Evolutionary conservation across 2,329 filamentous ascomycete species (phyloP), one percentile per base, ranked within the genome.

Genomic region (Fusarium graminum): DNA sequence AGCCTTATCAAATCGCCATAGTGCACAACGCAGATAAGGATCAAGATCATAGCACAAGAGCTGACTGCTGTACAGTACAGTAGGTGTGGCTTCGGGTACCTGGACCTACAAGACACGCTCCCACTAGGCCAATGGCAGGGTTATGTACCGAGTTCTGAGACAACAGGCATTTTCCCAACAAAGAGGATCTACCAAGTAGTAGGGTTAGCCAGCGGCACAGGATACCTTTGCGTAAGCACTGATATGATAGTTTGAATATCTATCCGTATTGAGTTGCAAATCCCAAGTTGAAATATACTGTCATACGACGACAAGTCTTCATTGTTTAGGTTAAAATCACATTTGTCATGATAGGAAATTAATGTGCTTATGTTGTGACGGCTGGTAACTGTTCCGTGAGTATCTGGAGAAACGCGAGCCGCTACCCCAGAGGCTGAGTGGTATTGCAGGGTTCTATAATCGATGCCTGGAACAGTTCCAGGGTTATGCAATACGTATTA

Each of bases 1-100:
- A 36, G n/a, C 14, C 8, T n/a, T 47, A 52, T 39, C 45, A n/a
- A 41, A 49, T 53, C 19, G 44, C 40, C 22, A 38, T 9, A n/a
- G 16, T n/a, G 16, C 30, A 19, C 13, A 22, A 25, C 34, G 25
- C 34, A 43, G 43, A 30, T 34, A 22, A 29, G 49, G n/a, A 26
- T 52, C 28, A 45, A 29, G 22, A 57, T 65, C 49, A 50, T 36
- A 8, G 34, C 34, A 16, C 9, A 16, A n/a, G 34, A 5, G 16
- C n/a, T n/a, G 8, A 36, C 16, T 36, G 34, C 16, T 36, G 9
- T 36, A n/a, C 34, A n/a, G 34, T 36, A 32, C 30, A 13, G n/a
- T 29, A 44, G 29, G 14, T 44, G 41, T 56, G 50, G 59, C 59
- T 59, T 65, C 46, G 59, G 59, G 46, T 68, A 68, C 59, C 53